phyloP scores from a whole-genome alignment of 805 yeast species.

The Kazachstania africana region DNA sequence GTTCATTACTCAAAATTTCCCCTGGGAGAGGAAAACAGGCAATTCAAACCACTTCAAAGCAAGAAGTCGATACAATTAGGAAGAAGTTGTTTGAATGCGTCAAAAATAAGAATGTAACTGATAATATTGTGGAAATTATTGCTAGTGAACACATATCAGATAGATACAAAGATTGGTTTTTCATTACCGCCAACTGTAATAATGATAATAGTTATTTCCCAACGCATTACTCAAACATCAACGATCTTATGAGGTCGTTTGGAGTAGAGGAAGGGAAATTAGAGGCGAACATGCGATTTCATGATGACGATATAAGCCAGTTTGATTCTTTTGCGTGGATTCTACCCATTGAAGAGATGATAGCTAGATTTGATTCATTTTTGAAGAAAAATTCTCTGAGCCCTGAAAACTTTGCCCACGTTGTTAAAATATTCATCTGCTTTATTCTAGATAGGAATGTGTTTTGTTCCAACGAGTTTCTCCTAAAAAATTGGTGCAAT shows the following conservation, averaged over 20 bases:
- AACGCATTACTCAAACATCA: not conserved
- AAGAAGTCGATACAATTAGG: not conserved
- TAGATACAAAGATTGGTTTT: conserved; percentile 20
- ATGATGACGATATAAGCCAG: conserved; percentile 1
- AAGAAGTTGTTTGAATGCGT: too few species aligned
- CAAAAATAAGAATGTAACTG: conserved; percentile 2
- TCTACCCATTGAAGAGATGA: conserved; percentile 12
- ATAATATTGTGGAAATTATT: conserved; percentile 11
- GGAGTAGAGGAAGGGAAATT: conserved; percentile 7
- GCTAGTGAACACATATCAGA: conserved; percentile 11
- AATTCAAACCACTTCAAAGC: conserved; percentile 1
- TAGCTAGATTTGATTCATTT: too few species aligned
- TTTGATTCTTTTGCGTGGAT: conserved; percentile 13
- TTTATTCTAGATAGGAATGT: conserved; percentile 20
- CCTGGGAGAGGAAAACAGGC: not conserved
- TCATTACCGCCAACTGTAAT: conserved; percentile 9
- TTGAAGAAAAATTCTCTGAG: too few species aligned
- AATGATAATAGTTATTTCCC: too few species aligned
- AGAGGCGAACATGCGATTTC: not conserved
- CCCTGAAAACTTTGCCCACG: too few species aligned
- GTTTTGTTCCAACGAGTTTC: conserved; percentile 15
- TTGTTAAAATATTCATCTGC: too few species aligned
- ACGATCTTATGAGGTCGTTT: conserved; percentile 7
- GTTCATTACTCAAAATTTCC: not conserved
- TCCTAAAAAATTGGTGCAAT: too few species aligned